Percentiles rank a stretch among this genome's conserved stretches.
phyloP scores from a whole-genome alignment of 257 asterid species.

The Solanum chmielewskii region DNA sequence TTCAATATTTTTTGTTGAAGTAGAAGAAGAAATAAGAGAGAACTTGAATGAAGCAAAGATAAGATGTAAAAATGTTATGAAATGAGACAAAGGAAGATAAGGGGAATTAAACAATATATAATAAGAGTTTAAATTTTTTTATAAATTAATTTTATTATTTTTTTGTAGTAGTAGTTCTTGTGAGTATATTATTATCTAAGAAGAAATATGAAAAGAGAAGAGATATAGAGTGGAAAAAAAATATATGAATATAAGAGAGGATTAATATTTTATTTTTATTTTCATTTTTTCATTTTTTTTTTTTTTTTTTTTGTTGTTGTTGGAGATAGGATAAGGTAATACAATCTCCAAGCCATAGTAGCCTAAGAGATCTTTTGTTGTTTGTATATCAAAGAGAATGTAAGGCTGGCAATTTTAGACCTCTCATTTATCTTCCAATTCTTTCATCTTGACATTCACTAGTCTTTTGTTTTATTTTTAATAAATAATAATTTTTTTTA shows the following conservation, averaged over 20 bases:
- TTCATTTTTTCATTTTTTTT: neutral
- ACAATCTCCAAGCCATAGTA: slow-evolving; percentile 21
- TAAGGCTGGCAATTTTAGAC: slow-evolving; percentile 37
- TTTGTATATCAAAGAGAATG: slow-evolving; percentile 23
- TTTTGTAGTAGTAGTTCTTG: neutral
- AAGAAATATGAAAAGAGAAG: slow-evolving; percentile 8
- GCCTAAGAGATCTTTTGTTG: slow-evolving; percentile 6
- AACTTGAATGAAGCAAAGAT: slow-evolving; percentile 1
- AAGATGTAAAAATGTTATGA: neutral
- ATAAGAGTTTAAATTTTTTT: neutral
- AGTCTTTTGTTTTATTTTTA: neutral
- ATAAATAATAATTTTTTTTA: too few relatives aligned
- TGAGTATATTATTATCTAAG: slow-evolving; percentile 6
- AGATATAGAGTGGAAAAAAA: slow-evolving; percentile 4
- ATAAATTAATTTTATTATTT: neutral
- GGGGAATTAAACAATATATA: neutral
- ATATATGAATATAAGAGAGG: neutral
- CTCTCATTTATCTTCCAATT: slow-evolving; percentile 43
- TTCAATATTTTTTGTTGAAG: neutral
- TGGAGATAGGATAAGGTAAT: slow-evolving; percentile 68
- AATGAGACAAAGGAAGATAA: neutral
- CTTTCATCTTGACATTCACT: slow-evolving; percentile 1
- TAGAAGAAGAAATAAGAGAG: neutral
- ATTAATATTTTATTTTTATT: neutral
- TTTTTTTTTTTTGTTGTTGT: neutral